Percentiles rank a stretch among this genome's conserved stretches.
These are phyloP conservation scores for Eremothecium cymbalariae DNA, from an alignment of 1,139 yeast species.

Conservation along the genomic window DNA sequence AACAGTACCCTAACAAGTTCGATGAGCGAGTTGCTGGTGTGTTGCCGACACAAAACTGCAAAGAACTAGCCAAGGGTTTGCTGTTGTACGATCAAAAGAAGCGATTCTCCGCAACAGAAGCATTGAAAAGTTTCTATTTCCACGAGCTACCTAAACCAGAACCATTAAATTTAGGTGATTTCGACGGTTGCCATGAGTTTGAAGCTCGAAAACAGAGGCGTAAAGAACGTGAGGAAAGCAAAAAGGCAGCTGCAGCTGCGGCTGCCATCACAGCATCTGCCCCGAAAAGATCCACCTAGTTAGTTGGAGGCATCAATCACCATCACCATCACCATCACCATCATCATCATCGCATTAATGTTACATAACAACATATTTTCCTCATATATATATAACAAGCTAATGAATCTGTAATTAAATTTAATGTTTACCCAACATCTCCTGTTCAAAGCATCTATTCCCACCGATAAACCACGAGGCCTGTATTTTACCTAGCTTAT, in stretches of 20 bases:
- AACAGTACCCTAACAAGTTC: conserved; percentile 41
- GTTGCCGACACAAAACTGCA: conserved; percentile 47
- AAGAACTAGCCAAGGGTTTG: conserved; percentile 56
- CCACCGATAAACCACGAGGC: conserved; percentile 31
- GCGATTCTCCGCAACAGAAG: conserved; percentile 55
- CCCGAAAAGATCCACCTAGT: background rate
- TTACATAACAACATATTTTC: conserved; percentile 1
- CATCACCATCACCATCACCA: too few species aligned
- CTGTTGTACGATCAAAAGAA: conserved; percentile 59
- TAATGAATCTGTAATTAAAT: conserved; percentile 4
- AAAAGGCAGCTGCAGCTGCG: conserved; percentile 7
- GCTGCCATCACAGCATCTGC: conserved; percentile 2
- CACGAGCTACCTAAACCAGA: conserved; percentile 56
- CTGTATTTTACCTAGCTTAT: conserved; percentile 30
- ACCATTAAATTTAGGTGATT: conserved; percentile 44
- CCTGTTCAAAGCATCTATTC: conserved; percentile 25
- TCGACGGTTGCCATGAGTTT: conserved; percentile 91
- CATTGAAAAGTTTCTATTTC: conserved; percentile 63
- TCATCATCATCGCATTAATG: background rate
- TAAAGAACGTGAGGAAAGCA: conserved; percentile 42
- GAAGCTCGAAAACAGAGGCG: conserved; percentile 83
- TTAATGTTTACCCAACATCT: conserved; percentile 16
- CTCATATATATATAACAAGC: background rate
- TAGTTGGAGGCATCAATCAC: too few species aligned
- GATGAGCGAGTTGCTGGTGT: conserved; percentile 37